These are phyloP conservation scores for Arthrobotrys sinensis DNA, from an alignment of 2,329 filamentous ascomycete species.

Conservation along the genomic window DNA sequence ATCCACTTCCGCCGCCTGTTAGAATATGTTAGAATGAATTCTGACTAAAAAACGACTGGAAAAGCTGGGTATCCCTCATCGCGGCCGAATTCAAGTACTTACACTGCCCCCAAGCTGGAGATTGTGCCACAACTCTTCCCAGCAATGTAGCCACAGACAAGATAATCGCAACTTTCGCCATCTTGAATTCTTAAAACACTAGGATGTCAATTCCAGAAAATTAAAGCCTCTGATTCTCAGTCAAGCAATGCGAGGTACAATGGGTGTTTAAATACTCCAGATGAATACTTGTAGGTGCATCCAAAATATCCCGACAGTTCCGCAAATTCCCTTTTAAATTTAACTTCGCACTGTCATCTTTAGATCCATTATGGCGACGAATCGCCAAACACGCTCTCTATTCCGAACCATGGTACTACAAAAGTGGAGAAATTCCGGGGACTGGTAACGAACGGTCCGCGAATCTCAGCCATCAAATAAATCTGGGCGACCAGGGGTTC, in stretches of 20 bases:
- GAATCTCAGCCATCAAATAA: too few species aligned
- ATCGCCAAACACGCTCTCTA: background rate
- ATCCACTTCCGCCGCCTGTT: constrained; percentile 25
- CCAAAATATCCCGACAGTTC: background rate
- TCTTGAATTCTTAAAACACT: background rate
- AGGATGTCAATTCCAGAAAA: too few species aligned
- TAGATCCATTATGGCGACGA: background rate
- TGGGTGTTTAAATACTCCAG: too few species aligned
- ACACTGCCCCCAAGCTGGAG: constrained; percentile 18
- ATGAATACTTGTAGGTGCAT: too few species aligned
- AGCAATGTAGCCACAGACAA: background rate
- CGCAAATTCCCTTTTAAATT: background rate
- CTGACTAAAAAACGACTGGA: background rate
- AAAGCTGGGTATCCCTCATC: background rate
- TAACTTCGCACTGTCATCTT: background rate
- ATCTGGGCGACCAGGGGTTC: background rate
- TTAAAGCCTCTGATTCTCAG: too few species aligned
- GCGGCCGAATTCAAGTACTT: too few species aligned
- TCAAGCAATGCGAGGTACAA: too few species aligned
- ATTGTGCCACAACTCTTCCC: constrained; percentile 1
- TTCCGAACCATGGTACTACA: constrained; percentile 13
- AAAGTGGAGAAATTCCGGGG: background rate
- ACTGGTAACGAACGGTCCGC: constrained; percentile 20
- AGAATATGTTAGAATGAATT: background rate
- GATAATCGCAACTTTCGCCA: background rate